Percentiles rank a stretch among this genome's conserved stretches.
These are phyloP conservation scores for Austroboletus eburneus DNA, from an alignment of 768 basidiomycete genomes.

Conservation along the genomic window DNA sequence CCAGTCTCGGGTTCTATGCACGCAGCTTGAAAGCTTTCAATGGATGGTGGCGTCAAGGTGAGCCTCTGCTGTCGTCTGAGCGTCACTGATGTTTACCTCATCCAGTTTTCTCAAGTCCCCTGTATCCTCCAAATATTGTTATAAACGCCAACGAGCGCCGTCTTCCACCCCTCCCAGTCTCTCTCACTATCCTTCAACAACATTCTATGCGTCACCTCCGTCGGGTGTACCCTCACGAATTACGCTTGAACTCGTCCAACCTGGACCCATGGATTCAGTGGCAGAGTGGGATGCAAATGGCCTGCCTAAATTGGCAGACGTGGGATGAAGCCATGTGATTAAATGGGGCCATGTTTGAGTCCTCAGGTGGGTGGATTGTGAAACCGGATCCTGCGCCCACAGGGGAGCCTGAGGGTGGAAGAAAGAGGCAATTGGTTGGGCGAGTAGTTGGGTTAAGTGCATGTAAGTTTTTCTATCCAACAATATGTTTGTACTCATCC, in stretches of 20 bases:
- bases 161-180: conserved; percentile 38
- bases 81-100: neutral
- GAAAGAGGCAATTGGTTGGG: conserved; percentile 20
- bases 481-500: neutral
- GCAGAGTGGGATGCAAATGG: conserved; percentile 55
- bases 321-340: conserved; percentile 55
- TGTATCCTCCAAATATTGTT: conserved; percentile 39
- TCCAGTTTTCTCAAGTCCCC: conserved; percentile 15
- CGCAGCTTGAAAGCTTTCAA: conserved; percentile 60
- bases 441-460: conserved; percentile 44
- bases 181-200: conserved; percentile 35
- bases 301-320: conserved; percentile 60
- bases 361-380: conserved; percentile 50
- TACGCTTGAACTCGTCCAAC: conserved; percentile 54
- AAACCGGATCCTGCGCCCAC: conserved; percentile 38
- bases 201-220: conserved; percentile 46
- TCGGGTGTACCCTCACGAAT: conserved; percentile 55
- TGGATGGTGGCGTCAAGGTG: conserved; percentile 45
- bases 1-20: conserved; percentile 54
- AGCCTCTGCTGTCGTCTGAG: neutral
- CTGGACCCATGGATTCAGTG: conserved; percentile 49
- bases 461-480: conserved; percentile 27
- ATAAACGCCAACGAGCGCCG: conserved; percentile 60
- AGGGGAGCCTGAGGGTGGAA: conserved; percentile 12
- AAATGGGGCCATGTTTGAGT: conserved; percentile 61